Evolutionary conservation across 164 flowering plant species (phyloP).

Genomic region (Magnolia kwangsiensis): DNA sequence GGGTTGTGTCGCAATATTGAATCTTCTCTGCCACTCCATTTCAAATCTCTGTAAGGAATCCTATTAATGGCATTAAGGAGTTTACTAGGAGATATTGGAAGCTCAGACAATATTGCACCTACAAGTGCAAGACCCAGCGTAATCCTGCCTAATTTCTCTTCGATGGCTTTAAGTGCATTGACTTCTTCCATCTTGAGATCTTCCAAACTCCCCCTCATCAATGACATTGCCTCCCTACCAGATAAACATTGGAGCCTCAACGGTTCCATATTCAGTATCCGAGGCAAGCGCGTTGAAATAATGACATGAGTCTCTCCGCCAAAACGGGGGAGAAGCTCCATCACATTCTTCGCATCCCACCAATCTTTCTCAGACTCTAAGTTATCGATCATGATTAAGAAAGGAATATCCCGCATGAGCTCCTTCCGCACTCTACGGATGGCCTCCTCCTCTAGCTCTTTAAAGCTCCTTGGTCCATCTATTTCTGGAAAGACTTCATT

Average conservation of each 20-base stretch:
- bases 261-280: constrained; percentile 73
- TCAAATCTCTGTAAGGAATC: constrained; percentile 55
- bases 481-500: constrained; percentile 37
- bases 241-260: constrained; percentile 73
- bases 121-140: constrained; percentile 78
- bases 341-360: constrained; percentile 79
- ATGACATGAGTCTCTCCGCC: constrained; percentile 84
- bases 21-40: constrained; percentile 52
- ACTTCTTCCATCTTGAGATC: constrained; percentile 58
- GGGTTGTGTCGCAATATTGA: constrained; percentile 41
- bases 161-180: constrained; percentile 60
- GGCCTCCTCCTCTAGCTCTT: constrained; percentile 83
- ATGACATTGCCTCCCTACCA: constrained; percentile 75
- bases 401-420: constrained; percentile 81
- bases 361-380: constrained; percentile 88
- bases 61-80: constrained; percentile 71
- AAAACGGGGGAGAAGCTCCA: constrained; percentile 96
- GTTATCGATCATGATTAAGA: constrained; percentile 77
- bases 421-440: constrained; percentile 67
- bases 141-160: constrained; percentile 75
- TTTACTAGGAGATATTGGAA: constrained; percentile 75
- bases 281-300: constrained; percentile 74
- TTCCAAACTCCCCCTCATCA: constrained; percentile 61
- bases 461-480: constrained; percentile 58
- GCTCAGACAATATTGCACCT: constrained; percentile 51